Conservation (phyloP, 768 basidiomycete species). For the Ephemerocybe angulata region DNA sequence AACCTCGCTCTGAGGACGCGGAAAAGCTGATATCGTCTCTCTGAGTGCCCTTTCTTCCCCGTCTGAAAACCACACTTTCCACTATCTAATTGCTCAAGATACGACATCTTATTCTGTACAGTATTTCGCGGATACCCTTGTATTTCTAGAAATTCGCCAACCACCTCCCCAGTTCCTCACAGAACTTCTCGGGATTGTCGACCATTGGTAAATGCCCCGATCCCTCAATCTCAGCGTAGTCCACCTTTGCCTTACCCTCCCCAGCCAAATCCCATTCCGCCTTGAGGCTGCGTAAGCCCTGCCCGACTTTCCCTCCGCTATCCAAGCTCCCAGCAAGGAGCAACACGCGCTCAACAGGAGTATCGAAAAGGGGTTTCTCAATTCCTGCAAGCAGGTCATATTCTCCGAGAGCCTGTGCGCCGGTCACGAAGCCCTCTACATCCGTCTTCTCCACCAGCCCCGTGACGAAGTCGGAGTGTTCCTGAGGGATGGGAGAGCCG, state of each 20-base stretch:
- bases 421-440: conserved; percentile 42
- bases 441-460: conserved; percentile 33
- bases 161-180: no score
- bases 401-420: conserved; percentile 41
- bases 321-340: conserved; percentile 47
- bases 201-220: conserved; percentile 54
- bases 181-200: conserved; percentile 45
- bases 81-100: no score
- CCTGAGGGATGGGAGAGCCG: conserved; percentile 21
- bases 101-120: no score
- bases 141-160: no score
- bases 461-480: not conserved
- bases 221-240: conserved; percentile 32
- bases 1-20: conserved; percentile 24
- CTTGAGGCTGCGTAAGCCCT: conserved; percentile 37
- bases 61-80: no score
- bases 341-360: conserved; percentile 31
- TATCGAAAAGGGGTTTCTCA: conserved; percentile 12
- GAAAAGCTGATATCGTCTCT: conserved; percentile 7
- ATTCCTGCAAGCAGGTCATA: conserved; percentile 32
- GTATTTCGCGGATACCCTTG: no score
- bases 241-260: conserved; percentile 17
- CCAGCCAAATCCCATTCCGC: conserved; percentile 29
- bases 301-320: conserved; percentile 44
- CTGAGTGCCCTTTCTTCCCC: no score